Evolutionary conservation across 805 yeast genomes (phyloP).

Genomic region (Vanderwaltozyma yarrowii): DNA sequence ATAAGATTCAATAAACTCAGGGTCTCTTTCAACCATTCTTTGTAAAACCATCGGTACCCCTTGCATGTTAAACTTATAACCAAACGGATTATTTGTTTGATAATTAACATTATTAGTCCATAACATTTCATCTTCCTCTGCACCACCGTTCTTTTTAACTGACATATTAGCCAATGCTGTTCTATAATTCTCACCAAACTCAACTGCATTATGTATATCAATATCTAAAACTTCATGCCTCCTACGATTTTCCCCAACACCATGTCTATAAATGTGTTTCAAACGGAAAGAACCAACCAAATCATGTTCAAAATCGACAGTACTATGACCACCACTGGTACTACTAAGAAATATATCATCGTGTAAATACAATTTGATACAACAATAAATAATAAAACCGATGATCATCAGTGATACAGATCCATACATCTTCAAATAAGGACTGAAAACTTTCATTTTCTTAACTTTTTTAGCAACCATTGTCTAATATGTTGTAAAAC

Average conservation of each 20-base stretch:
- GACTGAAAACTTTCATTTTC: no score
- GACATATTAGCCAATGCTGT: not conserved
- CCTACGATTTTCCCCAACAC: constrained; percentile 8
- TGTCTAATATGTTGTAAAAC: no score
- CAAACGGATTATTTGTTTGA: constrained; percentile 20
- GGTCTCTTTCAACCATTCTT: constrained; percentile 39
- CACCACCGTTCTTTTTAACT: not conserved
- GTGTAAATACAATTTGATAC: no score
- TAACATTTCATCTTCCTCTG: constrained; percentile 7
- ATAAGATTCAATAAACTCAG: constrained; percentile 58
- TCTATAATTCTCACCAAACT: constrained; percentile 11
- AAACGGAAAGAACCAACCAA: not conserved
- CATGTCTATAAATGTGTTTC: constrained; percentile 14
- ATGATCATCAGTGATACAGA: no score
- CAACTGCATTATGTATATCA: constrained; percentile 8
- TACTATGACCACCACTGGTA: no score
- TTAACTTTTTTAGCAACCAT: no score
- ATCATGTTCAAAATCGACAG: no score
- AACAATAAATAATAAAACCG: no score
- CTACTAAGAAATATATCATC: no score
- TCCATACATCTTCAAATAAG: no score
- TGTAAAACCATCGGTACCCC: constrained; percentile 13
- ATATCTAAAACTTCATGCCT: constrained; percentile 16
- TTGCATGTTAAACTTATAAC: constrained; percentile 11
- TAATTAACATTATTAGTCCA: constrained; percentile 16